Evolutionary conservation across 1,284 basidiomycete species (phyloP).

Genomic region (Vanrija humicola): DNA sequence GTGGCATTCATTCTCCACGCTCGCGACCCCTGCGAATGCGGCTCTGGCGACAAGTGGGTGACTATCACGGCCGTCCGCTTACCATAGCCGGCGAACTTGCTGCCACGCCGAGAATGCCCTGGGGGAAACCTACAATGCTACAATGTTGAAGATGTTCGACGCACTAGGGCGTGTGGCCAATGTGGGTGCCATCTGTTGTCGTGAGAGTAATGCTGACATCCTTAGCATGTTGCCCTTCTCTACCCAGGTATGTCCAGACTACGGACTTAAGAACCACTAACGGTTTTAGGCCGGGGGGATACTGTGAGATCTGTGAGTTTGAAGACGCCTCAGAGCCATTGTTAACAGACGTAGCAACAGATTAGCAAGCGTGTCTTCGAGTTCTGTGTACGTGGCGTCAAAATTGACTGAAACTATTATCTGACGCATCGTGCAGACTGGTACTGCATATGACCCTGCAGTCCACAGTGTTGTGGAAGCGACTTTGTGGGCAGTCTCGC

Average conservation of each 20-base stretch:
- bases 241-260: slow-evolving; percentile 31
- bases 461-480: slow-evolving; percentile 26
- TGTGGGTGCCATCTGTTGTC: slow-evolving; percentile 20
- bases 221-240: slow-evolving; percentile 43
- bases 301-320: no score
- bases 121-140: slow-evolving; percentile 24
- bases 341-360: slow-evolving; percentile 16
- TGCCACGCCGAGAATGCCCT: slow-evolving; percentile 22
- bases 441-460: slow-evolving; percentile 24
- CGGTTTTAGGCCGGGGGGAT: no score
- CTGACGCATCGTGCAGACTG: slow-evolving; percentile 18
- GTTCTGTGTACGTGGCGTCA: slow-evolving; percentile 32
- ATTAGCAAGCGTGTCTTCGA: slow-evolving; percentile 32
- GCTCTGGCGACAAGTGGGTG: slow-evolving; percentile 24
- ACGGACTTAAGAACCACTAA: not conserved
- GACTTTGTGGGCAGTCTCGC: slow-evolving; percentile 22
- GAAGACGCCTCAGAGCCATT: no score
- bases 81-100: slow-evolving; percentile 26
- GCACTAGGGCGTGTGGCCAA: slow-evolving; percentile 43
- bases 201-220: not conserved
- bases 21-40: slow-evolving; percentile 50
- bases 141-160: slow-evolving; percentile 39
- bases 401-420: not conserved
- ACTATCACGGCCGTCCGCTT: not conserved
- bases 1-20: slow-evolving; percentile 47